Conservation (phyloP, 352 stramenopile genomes). For the Globisporangium heterothallicum region DNA sequence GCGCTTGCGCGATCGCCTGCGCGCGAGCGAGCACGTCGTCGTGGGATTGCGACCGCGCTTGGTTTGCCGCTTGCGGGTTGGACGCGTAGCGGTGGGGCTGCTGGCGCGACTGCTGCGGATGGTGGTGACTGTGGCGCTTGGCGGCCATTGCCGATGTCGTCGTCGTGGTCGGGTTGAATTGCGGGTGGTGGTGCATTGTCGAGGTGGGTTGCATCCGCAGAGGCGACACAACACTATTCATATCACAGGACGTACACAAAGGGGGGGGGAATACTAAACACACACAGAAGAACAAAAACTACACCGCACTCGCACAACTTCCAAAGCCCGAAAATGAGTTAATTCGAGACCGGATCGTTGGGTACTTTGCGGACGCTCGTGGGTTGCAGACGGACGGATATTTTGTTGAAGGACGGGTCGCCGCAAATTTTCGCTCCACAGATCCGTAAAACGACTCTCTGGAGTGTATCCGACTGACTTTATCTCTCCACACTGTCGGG, state of each 20-base stretch:
- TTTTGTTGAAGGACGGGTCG: no score
- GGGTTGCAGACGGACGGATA: no score
- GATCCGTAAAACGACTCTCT: no score
- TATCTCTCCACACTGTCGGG: no score
- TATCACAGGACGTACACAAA: background rate
- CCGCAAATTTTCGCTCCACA: no score
- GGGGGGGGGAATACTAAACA: no score
- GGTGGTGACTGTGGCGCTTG: background rate
- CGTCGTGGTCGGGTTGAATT: no score
- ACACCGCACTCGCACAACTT: slow-evolving; percentile 2
- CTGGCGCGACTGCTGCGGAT: background rate
- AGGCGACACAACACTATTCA: slow-evolving; percentile 19
- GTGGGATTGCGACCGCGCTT: background rate
- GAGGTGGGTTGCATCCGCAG: slow-evolving; percentile 11
- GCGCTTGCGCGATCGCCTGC: slow-evolving; percentile 21
- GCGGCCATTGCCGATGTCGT: no score
- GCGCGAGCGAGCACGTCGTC: slow-evolving; percentile 22
- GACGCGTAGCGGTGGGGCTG: slow-evolving; percentile 7
- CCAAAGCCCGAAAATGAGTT: no score
- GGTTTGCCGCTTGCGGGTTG: background rate
- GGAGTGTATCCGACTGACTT: no score
- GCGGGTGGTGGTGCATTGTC: slow-evolving; percentile 9
- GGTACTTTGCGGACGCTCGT: no score
- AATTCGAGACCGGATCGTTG: no score
- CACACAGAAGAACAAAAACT: background rate